These are phyloP conservation scores for Cladobotryum protrusum DNA, from an alignment of 2,329 filamentous ascomycete genomes.

Conservation along the genomic window DNA sequence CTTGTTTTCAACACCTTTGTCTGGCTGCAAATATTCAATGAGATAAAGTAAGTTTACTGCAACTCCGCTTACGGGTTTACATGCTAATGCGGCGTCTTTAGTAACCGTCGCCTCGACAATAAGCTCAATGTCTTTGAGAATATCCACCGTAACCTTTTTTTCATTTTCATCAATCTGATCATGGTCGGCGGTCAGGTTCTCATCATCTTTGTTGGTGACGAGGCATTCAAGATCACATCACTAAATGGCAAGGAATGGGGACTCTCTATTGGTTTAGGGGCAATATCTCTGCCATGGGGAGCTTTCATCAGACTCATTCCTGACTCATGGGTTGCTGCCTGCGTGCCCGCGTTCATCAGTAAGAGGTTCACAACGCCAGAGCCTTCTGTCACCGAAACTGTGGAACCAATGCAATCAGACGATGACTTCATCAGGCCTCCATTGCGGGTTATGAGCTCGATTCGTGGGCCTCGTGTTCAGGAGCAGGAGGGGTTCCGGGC, in stretches of 20 bases:
- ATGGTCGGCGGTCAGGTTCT: slow-evolving; percentile 68
- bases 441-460: slow-evolving; percentile 24
- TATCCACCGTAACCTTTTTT: slow-evolving; percentile 62
- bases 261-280: slow-evolving; percentile 68
- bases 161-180: slow-evolving; percentile 60
- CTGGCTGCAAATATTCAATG: slow-evolving; percentile 84
- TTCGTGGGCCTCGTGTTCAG: slow-evolving; percentile 24
- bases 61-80: background rate
- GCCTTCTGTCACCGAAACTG: too few relatives aligned
- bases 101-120: slow-evolving; percentile 60
- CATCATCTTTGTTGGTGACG: slow-evolving; percentile 65
- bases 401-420: slow-evolving; percentile 8
- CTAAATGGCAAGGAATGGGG: slow-evolving; percentile 67
- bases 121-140: slow-evolving; percentile 70
- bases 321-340: slow-evolving; percentile 43
- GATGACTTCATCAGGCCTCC: slow-evolving; percentile 20
- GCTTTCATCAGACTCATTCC: slow-evolving; percentile 67
- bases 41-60: slow-evolving; percentile 44
- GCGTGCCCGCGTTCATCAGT: slow-evolving; percentile 23
- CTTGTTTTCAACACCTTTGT: slow-evolving; percentile 82
- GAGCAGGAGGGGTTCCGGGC: slow-evolving; percentile 25
- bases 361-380: slow-evolving; percentile 21
- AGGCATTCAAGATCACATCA: slow-evolving; percentile 49
- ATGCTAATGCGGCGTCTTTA: slow-evolving; percentile 21
- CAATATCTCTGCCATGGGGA: slow-evolving; percentile 69